Conservation (phyloP, 768 basidiomycete species). For the Auriscalpium vulgare region DNA sequence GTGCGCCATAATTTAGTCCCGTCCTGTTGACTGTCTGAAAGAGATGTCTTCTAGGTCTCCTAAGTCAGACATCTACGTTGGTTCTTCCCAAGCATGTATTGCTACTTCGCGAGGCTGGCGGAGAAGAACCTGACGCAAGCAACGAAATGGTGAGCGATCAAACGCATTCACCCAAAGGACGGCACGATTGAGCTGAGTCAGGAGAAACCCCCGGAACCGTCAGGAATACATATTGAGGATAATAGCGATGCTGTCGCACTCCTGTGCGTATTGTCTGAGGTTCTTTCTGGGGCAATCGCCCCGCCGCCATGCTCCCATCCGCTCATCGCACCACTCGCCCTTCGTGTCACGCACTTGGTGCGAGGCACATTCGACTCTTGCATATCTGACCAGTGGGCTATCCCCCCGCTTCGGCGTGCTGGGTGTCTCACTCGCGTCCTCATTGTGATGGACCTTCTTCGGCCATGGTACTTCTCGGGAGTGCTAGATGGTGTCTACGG, state of each 20-base stretch:
- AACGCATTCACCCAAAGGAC: too few species aligned
- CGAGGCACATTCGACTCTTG: constrained; percentile 36
- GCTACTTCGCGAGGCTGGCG: too few species aligned
- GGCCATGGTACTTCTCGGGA: constrained; percentile 1
- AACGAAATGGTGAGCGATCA: too few species aligned
- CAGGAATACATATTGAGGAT: constrained; percentile 21
- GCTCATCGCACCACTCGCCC: constrained; percentile 42
- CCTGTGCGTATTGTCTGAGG: constrained; percentile 37
- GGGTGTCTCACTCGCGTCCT: constrained; percentile 35
- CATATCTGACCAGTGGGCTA: constrained; percentile 30
- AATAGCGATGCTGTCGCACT: constrained; percentile 37
- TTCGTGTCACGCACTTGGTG: constrained; percentile 32
- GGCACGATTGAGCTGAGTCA: too few species aligned
- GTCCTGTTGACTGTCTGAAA: constrained; percentile 10
- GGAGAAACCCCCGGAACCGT: too few species aligned
- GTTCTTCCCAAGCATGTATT: too few species aligned
- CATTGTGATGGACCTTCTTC: constrained; percentile 9
- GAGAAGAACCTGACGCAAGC: too few species aligned
- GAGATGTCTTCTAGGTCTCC: constrained; percentile 1
- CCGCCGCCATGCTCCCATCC: constrained; percentile 38
- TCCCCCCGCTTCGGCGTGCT: constrained; percentile 26
- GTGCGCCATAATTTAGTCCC: constrained; percentile 21
- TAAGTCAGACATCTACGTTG: background rate
- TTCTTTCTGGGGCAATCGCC: constrained; percentile 34
- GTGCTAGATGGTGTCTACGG: background rate